Conservation (phyloP, 352 stramenopile genomes). For the Phytophthora nicotianae region DNA sequence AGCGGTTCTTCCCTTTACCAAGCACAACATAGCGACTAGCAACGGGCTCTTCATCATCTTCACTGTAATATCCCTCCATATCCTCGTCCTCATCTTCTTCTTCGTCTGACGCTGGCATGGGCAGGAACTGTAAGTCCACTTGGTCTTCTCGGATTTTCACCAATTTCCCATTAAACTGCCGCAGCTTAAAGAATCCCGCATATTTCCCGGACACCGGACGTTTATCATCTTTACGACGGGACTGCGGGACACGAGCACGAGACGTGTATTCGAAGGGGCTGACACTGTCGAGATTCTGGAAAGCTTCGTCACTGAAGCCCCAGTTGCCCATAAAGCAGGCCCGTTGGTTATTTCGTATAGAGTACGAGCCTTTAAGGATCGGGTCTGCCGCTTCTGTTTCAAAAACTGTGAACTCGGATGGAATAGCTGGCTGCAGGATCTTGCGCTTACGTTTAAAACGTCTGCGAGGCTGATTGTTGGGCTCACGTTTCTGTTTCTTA, state of each 20-base stretch:
- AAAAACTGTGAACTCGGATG: constrained; percentile 57
- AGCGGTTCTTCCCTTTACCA: constrained; percentile 72
- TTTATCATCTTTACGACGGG: constrained; percentile 43
- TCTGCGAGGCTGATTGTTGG: constrained; percentile 4
- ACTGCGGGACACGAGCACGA: constrained; percentile 37
- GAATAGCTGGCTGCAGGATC: constrained; percentile 32
- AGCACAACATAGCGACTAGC: constrained; percentile 58
- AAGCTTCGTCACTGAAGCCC: constrained; percentile 71
- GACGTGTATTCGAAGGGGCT: constrained; percentile 79
- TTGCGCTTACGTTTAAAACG: constrained; percentile 27
- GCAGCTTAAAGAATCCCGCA: constrained; percentile 71
- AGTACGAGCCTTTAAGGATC: constrained; percentile 64
- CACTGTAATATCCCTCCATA: constrained; percentile 29
- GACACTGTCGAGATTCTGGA: constrained; percentile 35
- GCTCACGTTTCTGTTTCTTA: constrained; percentile 30
- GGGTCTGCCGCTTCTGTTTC: constrained; percentile 47
- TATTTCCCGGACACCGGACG: constrained; percentile 73
- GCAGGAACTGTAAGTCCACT: constrained; percentile 73
- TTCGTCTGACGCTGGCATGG: constrained; percentile 35
- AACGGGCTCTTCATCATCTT: constrained; percentile 31
- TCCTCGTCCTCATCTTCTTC: constrained; percentile 33
- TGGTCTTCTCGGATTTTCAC: constrained; percentile 65
- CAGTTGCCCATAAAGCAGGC: constrained; percentile 61
- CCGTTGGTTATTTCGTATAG: constrained; percentile 43
- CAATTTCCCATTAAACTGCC: constrained; percentile 67